A percentile compares a stretch with the other conserved stretches of the same genome.
Conservation (phyloP, 495 filamentous ascomycete genomes). For the Penicillium bialowiezense region DNA sequence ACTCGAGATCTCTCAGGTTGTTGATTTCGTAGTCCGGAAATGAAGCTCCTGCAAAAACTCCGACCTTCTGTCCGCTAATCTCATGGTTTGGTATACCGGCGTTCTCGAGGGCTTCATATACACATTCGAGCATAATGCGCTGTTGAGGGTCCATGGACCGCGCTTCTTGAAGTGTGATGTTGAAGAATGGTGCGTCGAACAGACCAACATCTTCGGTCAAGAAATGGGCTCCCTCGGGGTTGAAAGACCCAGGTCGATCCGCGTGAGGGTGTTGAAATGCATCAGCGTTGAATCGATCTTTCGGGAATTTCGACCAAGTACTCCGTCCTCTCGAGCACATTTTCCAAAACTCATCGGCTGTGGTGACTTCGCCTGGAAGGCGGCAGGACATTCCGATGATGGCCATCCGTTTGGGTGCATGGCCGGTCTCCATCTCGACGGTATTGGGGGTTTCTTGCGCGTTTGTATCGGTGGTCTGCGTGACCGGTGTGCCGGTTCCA, state of each 20-base stretch:
- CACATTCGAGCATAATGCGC: conserved; percentile 40
- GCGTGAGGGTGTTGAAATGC: conserved; percentile 40
- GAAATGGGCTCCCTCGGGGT: conserved; percentile 30
- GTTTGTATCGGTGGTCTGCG: not conserved
- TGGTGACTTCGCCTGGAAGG: conserved; percentile 49
- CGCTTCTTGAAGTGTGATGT: conserved; percentile 42
- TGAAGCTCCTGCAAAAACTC: conserved; percentile 45
- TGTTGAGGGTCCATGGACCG: conserved; percentile 49
- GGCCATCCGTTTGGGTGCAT: conserved; percentile 33
- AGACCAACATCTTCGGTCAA: conserved; percentile 48
- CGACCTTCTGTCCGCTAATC: conserved; percentile 43
- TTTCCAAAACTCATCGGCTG: conserved; percentile 56
- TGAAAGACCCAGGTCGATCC: conserved; percentile 27
- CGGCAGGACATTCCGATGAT: conserved; percentile 49
- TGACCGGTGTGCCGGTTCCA: conserved; percentile 15
- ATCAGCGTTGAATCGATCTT: conserved; percentile 43
- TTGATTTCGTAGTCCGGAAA: conserved; percentile 43
- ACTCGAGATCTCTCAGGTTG: conserved; percentile 37
- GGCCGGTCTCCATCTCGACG: not conserved
- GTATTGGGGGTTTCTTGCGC: not conserved
- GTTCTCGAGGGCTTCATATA: conserved; percentile 46
- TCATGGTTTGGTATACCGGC: conserved; percentile 42
- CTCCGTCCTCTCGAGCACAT: conserved; percentile 32
- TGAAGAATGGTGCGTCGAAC: conserved; percentile 59
- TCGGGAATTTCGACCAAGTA: conserved; percentile 25